Conservation (phyloP, 1,284 basidiomycete species). For the Pseudozyma sp. region DNA sequence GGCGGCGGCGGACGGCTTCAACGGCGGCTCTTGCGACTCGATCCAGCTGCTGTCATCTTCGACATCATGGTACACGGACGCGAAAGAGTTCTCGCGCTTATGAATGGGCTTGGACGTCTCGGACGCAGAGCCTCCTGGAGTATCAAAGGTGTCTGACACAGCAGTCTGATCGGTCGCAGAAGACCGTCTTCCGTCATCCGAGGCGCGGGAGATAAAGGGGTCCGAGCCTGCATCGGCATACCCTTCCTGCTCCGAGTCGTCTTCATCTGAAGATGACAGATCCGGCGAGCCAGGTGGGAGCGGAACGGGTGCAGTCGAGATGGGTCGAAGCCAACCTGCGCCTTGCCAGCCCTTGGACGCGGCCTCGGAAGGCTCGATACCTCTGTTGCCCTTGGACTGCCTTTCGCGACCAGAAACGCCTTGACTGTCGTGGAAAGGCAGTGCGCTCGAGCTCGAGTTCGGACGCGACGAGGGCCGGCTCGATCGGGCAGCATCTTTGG, state of each 20-base stretch:
- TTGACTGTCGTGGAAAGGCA: conserved; percentile 14
- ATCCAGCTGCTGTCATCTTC: conserved; percentile 12
- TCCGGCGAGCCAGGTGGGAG: conserved; percentile 16
- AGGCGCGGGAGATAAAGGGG: conserved; percentile 11
- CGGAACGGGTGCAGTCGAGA: conserved; percentile 29
- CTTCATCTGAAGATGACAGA: conserved; percentile 11
- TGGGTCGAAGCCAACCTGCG: conserved; percentile 45
- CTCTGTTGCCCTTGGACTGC: conserved; percentile 32
- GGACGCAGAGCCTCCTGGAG: conserved; percentile 3
- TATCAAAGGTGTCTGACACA: conserved; percentile 8
- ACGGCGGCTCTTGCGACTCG: conserved; percentile 1
- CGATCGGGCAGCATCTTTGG: conserved; percentile 26
- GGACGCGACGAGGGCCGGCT: conserved; percentile 17
- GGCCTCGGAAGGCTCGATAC: conserved; percentile 46
- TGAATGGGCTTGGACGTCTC: conserved; percentile 6
- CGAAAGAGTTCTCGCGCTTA: conserved; percentile 23
- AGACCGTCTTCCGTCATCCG: conserved; percentile 27
- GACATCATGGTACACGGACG: conserved; percentile 33
- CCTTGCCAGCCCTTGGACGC: conserved; percentile 46
- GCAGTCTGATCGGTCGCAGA: conserved; percentile 27
- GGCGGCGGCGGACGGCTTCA: background rate
- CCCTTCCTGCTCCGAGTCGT: conserved; percentile 16
- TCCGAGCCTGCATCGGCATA: conserved; percentile 5
- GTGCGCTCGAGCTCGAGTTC: conserved; percentile 8
- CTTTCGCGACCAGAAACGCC: conserved; percentile 19